Evolutionary conservation across 352 stramenopile genomes (phyloP).

Genomic region (Globisporangium heterothallicum): DNA sequence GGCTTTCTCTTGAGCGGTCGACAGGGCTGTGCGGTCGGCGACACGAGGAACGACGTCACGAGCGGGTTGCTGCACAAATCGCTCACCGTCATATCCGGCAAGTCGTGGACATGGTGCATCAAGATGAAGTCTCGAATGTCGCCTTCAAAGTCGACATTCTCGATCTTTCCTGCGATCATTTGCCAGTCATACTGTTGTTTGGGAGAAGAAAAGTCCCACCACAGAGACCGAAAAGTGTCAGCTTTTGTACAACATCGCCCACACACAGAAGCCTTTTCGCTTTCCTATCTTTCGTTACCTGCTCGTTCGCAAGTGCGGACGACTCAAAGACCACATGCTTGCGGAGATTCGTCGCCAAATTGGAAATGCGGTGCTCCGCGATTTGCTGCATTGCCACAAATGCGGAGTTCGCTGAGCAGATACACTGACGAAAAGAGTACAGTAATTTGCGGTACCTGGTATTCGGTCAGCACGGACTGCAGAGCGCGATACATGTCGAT

Average conservation of each 20-base stretch:
- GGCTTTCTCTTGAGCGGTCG: constrained; percentile 39
- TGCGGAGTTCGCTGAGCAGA: too few relatives aligned
- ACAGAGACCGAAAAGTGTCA: too few relatives aligned
- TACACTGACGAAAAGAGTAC: too few relatives aligned
- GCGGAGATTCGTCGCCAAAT: constrained; percentile 64
- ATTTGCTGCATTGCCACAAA: constrained; percentile 42
- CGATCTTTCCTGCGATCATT: constrained; percentile 64
- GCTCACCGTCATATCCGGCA: constrained; percentile 51
- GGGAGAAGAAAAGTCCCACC: constrained; percentile 3
- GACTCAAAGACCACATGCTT: constrained; percentile 84
- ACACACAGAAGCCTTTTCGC: too few relatives aligned
- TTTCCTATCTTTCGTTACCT: too few relatives aligned
- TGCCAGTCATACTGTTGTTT: constrained; percentile 76
- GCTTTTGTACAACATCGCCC: background rate
- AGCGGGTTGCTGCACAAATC: constrained; percentile 49
- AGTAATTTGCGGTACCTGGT: too few relatives aligned
- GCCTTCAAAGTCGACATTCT: constrained; percentile 60
- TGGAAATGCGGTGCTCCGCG: constrained; percentile 65
- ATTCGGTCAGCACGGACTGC: constrained; percentile 72
- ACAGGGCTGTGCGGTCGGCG: constrained; percentile 38
- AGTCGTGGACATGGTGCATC: constrained; percentile 22
- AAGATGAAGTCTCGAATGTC: constrained; percentile 75
- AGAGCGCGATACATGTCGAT: constrained; percentile 63
- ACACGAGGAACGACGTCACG: constrained; percentile 27
- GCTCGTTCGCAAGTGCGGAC: constrained; percentile 71